phyloP scores from a whole-genome alignment of 2,329 filamentous ascomycete species.

The Sclerotiophoma versabilis region DNA sequence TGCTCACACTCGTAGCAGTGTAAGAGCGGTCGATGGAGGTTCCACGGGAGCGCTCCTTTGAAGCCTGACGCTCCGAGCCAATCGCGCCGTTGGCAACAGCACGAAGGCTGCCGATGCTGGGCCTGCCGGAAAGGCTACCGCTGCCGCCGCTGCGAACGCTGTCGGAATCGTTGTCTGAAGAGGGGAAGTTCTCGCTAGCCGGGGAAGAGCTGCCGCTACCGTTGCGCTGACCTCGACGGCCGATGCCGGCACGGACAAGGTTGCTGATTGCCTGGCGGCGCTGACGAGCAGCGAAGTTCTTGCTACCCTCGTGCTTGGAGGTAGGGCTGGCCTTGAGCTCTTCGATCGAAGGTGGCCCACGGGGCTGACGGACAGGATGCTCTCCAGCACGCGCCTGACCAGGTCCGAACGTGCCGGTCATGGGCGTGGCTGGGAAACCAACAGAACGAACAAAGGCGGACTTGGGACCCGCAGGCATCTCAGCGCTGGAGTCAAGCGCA shows the following conservation, averaged over 20 bases:
- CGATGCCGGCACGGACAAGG: slow-evolving; percentile 86
- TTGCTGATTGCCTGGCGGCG: slow-evolving; percentile 91
- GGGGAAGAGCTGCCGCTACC: slow-evolving; percentile 84
- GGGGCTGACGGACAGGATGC: slow-evolving; percentile 91
- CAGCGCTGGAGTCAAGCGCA: slow-evolving; percentile 63
- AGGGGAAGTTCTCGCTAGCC: slow-evolving; percentile 81
- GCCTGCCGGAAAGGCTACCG: slow-evolving; percentile 79
- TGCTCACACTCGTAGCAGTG: slow-evolving; percentile 70
- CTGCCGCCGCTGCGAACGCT: slow-evolving; percentile 69
- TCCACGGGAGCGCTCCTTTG: slow-evolving; percentile 48
- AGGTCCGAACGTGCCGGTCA: slow-evolving; percentile 87
- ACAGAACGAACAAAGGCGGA: slow-evolving; percentile 63
- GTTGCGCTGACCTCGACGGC: slow-evolving; percentile 75
- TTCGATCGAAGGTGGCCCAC: slow-evolving; percentile 88
- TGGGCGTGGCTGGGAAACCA: slow-evolving; percentile 78
- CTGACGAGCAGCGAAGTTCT: slow-evolving; percentile 95
- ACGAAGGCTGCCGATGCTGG: slow-evolving; percentile 75
- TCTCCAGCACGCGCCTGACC: slow-evolving; percentile 93
- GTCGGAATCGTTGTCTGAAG: slow-evolving; percentile 69
- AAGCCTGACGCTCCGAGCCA: slow-evolving; percentile 79
- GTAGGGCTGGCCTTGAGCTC: slow-evolving; percentile 91
- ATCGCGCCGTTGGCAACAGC: slow-evolving; percentile 84
- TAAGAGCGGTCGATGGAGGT: slow-evolving; percentile 53
- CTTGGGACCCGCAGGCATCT: slow-evolving; percentile 71
- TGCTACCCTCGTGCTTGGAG: slow-evolving; percentile 89